Conservation (phyloP, 1,139 yeast genomes). For the Scheffersomyces segobiensis region DNA sequence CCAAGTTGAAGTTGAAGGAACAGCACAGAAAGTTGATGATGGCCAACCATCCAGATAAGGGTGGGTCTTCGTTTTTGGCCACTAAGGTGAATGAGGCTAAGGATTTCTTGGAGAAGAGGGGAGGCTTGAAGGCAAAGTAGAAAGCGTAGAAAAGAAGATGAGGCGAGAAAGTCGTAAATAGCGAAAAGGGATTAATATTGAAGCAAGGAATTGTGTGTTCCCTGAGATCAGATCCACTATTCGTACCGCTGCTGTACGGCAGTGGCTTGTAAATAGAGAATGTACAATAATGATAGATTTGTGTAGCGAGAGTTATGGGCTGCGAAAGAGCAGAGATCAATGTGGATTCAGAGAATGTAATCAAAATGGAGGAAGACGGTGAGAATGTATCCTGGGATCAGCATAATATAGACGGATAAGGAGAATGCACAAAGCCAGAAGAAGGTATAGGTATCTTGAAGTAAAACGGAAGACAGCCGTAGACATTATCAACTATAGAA, state of each 20-base stretch:
- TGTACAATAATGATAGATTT: background rate
- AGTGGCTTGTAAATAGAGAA: background rate
- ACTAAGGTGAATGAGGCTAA: conserved; percentile 97
- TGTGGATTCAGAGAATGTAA: background rate
- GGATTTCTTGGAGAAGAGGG: conserved; percentile 86
- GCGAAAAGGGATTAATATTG: background rate
- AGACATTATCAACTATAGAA: too few species aligned
- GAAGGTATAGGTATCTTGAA: background rate
- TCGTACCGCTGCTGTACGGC: background rate
- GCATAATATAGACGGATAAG: background rate
- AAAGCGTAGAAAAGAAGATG: background rate
- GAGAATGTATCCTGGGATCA: background rate
- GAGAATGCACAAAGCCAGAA: background rate
- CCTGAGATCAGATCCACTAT: background rate
- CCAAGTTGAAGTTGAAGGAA: conserved; percentile 80
- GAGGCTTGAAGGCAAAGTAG: conserved; percentile 52
- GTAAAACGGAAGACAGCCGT: background rate
- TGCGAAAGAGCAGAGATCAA: background rate
- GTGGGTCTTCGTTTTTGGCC: conserved; percentile 93
- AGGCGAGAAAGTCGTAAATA: background rate
- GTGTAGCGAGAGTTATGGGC: background rate
- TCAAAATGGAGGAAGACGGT: too few species aligned
- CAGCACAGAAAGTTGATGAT: conserved; percentile 87
- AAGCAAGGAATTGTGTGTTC: background rate
- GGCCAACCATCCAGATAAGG: conserved; percentile 96